Percentiles rank a stretch among this genome's conserved stretches.
phyloP scores from a whole-genome alignment of 768 basidiomycete species.

The Glaciozyma antarctica region DNA sequence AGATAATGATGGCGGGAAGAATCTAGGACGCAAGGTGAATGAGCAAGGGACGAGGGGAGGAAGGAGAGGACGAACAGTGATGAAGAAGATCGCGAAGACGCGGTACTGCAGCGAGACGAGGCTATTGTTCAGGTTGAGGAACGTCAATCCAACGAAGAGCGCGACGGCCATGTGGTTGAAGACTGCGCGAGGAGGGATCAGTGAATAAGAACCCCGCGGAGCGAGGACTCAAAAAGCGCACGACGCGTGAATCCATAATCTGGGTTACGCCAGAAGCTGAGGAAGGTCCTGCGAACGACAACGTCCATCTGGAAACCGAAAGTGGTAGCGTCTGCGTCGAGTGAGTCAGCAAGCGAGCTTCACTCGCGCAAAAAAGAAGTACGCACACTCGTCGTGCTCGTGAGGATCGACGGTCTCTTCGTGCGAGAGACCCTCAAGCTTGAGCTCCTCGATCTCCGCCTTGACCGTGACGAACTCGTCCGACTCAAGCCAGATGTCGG shows the following conservation, averaged over 20 bases:
- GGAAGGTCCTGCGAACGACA: constrained; percentile 58
- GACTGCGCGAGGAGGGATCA: constrained; percentile 34
- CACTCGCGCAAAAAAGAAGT: neutral
- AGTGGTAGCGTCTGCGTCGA: constrained; percentile 50
- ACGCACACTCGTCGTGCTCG: neutral
- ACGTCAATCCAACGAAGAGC: constrained; percentile 63
- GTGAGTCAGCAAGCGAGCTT: neutral
- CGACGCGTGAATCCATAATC: constrained; percentile 46
- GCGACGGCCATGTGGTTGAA: constrained; percentile 53
- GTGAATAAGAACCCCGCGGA: neutral
- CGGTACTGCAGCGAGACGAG: constrained; percentile 65
- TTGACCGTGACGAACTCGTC: constrained; percentile 45
- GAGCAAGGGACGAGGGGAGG: neutral
- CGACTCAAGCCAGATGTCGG: constrained; percentile 69
- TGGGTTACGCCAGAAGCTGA: constrained; percentile 68
- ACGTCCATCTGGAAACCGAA: constrained; percentile 62
- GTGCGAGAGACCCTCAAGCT: constrained; percentile 32
- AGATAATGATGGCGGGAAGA: constrained; percentile 61
- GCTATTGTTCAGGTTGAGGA: constrained; percentile 60
- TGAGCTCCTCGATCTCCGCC: constrained; percentile 45
- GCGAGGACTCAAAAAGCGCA: neutral
- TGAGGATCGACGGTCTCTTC: neutral
- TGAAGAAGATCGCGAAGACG: constrained; percentile 34
- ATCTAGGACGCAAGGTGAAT: neutral
- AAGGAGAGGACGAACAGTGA: constrained; percentile 51